Evolutionary conservation across 768 basidiomycete species (phyloP), one percentile per base, ranked within the genome.

Genomic region (Cystofilobasidium ferigula): DNA sequence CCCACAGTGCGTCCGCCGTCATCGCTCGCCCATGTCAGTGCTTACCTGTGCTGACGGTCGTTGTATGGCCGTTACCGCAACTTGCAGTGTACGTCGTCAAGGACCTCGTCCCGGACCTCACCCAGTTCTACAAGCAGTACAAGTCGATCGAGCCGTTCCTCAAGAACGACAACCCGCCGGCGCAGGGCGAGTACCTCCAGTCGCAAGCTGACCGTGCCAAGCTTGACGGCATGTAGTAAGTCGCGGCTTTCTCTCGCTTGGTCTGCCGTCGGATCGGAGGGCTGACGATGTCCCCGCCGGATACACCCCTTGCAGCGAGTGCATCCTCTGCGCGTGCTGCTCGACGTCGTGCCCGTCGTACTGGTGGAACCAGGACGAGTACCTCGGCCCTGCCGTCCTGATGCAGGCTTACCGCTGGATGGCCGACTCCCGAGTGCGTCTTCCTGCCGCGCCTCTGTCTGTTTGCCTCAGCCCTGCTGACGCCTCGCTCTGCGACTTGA

Each of bases 331-430:
- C 73, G 90, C 94, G 2, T 97, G 95, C 79, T 99, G 94, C 80
- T 92, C 92, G 48, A 98, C 94, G 0, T 88, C 88, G 51, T 99
- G 94, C 82, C 94, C 94, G 5, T 88, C 86, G 22, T 95, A 98
- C 78, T 97, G 94, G 94, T 98, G 94, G 94, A 98, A 97, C 79
- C 90, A 92, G 78, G 92, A 97, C 74, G 88, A 91, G 77, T 99
- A 99, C 77, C 86, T 99, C 45, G 93, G 94, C 40, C 94, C 94
- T 8, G 94, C 94, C 0, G 92, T 92, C 0, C 79, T 97, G 72
- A 91, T 97, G 90, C 88, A 91, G 72, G 90, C 91, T 0, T 95
- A 97, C 78, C 81, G 93, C 71, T 98, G 94, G 94, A 94, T 99
- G 74, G 92, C 93, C 0, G 94, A 98, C 75, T 94, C 90, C 56